Evolutionary conservation across 768 basidiomycete species (phyloP).

Genomic region (Trametes cingulata): DNA sequence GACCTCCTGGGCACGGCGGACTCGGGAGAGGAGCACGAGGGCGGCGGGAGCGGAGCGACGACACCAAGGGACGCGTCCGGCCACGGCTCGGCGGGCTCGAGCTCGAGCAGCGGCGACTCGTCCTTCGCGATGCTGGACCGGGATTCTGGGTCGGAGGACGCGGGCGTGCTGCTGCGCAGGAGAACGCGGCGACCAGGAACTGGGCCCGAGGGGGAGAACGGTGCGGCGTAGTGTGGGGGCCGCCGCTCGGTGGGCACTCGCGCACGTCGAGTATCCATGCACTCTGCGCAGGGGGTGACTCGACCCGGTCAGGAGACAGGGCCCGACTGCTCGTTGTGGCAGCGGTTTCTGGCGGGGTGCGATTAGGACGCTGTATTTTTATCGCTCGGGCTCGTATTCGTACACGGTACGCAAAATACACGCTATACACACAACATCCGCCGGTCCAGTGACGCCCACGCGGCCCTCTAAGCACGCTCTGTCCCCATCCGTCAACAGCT

Average conservation of each 20-base stretch:
- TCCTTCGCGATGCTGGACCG: conserved; percentile 28
- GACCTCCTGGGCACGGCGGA: conserved; percentile 9
- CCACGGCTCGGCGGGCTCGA: conserved; percentile 19
- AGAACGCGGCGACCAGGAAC: conserved; percentile 21
- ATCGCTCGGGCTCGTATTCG: conserved; percentile 17
- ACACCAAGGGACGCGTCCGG: conserved; percentile 16
- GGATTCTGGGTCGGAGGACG: conserved; percentile 29
- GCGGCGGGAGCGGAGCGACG: conserved; percentile 8
- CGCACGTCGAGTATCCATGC: neutral
- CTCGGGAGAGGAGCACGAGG: neutral
- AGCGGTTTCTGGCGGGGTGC: conserved; percentile 13
- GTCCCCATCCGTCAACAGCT: conserved; percentile 7
- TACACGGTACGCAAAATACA: conserved; percentile 23
- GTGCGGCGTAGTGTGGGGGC: conserved; percentile 5
- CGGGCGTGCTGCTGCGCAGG: conserved; percentile 24
- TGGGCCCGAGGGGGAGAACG: conserved; percentile 9
- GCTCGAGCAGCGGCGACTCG: conserved; percentile 28
- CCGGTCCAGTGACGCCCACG: conserved; percentile 9
- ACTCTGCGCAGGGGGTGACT: neutral
- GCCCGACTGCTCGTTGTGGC: conserved; percentile 16
- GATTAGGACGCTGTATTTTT: conserved; percentile 23
- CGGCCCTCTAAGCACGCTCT: conserved; percentile 15
- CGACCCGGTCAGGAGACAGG: conserved; percentile 12
- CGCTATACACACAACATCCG: conserved; percentile 6
- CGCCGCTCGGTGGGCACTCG: neutral